Evolutionary conservation across 805 yeast genomes (phyloP).

Genomic region (Saccharomycopsis amapae): DNA sequence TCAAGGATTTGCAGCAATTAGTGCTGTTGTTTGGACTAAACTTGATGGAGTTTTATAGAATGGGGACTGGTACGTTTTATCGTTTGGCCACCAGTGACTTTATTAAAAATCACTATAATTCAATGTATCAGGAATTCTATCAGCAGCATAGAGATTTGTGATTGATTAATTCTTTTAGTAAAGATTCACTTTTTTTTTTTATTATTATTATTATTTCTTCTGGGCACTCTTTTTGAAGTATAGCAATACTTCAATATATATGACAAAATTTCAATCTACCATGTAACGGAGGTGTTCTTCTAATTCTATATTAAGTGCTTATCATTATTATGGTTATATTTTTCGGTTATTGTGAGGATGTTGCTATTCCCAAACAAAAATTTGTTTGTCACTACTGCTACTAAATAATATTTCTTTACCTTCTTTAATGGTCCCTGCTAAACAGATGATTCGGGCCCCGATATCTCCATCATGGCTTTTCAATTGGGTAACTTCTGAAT

Average conservation of each 20-base stretch:
- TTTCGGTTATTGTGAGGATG: neutral
- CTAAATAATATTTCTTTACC: neutral
- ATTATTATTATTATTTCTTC: neutral
- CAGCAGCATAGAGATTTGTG: constrained; percentile 4
- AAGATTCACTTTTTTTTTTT: neutral
- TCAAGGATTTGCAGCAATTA: constrained; percentile 8
- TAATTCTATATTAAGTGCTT: too few relatives aligned
- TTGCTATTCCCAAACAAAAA: constrained; percentile 1
- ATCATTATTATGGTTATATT: too few relatives aligned
- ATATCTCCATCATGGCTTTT: neutral
- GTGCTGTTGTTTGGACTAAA: constrained; percentile 16
- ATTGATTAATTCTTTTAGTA: neutral
- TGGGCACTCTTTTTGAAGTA: too few relatives aligned
- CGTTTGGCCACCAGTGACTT: constrained; percentile 1
- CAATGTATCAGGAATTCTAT: constrained; percentile 7
- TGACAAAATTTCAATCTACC: too few relatives aligned
- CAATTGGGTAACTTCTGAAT: constrained; percentile 16
- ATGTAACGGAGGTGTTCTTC: too few relatives aligned
- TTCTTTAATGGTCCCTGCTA: neutral
- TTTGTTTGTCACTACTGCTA: constrained; percentile 6
- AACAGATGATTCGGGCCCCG: constrained; percentile 7
- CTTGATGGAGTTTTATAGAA: constrained; percentile 8
- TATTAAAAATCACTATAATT: constrained; percentile 4
- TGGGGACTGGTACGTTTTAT: constrained; percentile 3
- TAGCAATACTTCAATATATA: too few relatives aligned